Conservation (phyloP, 1,139 yeast species). For the Protomyces inouyei region DNA sequence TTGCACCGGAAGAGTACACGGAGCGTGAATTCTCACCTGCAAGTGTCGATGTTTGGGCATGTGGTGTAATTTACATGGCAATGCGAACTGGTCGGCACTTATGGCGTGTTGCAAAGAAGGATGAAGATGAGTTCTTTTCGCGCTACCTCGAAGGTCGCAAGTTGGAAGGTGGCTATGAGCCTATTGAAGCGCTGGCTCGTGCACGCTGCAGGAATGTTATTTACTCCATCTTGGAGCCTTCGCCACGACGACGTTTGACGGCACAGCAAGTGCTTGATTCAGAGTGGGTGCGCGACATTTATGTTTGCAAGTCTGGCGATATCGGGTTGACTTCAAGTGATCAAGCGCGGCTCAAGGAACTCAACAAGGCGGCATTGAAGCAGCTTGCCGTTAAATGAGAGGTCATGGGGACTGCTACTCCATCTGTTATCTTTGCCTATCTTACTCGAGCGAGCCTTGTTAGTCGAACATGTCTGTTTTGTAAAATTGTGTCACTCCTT, state of each 20-base stretch:
- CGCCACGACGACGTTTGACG: constrained; percentile 75
- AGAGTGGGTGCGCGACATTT: constrained; percentile 93
- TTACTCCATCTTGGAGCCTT: constrained; percentile 86
- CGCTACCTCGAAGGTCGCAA: constrained; percentile 71
- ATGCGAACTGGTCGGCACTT: constrained; percentile 94
- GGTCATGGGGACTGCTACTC: too few species aligned
- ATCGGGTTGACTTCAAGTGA: constrained; percentile 33
- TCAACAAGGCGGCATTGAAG: background rate
- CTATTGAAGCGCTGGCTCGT: constrained; percentile 54
- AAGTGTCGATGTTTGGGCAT: constrained; percentile 91
- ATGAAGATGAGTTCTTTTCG: constrained; percentile 72
- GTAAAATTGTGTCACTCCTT: too few species aligned
- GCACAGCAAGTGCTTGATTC: constrained; percentile 83
- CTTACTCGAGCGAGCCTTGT: too few species aligned
- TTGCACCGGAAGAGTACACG: constrained; percentile 90
- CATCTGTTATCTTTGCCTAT: too few species aligned
- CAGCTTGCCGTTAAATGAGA: background rate
- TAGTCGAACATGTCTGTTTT: too few species aligned
- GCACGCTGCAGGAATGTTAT: constrained; percentile 84
- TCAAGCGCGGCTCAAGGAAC: background rate
- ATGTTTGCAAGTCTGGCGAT: constrained; percentile 66
- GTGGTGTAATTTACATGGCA: constrained; percentile 96
- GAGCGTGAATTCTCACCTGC: constrained; percentile 78
- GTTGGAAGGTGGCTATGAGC: constrained; percentile 80
- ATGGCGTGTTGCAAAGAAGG: constrained; percentile 74